Evolutionary conservation across 306 rosid genomes (phyloP).

Genomic region (Canavalia gladiata): DNA sequence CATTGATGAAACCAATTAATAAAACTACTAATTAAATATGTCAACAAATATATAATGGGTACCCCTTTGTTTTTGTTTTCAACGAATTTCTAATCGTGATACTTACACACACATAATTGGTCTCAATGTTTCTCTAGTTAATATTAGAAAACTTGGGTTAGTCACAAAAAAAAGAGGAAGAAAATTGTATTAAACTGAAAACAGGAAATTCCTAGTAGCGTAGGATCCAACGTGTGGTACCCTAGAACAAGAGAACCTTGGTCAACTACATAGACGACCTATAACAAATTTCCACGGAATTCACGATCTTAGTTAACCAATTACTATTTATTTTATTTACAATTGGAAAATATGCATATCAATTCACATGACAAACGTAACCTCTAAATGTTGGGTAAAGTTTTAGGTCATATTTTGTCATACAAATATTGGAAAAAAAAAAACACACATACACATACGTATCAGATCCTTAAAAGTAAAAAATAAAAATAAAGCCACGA

Average conservation of each 20-base stretch:
- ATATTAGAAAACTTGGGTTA: not conserved
- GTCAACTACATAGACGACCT: slow-evolving; percentile 42
- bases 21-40: slow-evolving; percentile 17
- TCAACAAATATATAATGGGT: not conserved
- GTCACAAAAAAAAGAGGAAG: not conserved
- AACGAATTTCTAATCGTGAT: not conserved
- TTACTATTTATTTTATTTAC: not conserved
- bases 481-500: not conserved
- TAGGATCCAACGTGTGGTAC: slow-evolving; percentile 50
- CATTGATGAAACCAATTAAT: slow-evolving; percentile 43
- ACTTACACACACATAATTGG: not conserved
- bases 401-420: not conserved
- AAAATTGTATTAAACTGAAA: not conserved
- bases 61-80: not conserved
- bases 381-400: not conserved
- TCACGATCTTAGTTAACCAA: not conserved
- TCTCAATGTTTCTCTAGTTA: not conserved
- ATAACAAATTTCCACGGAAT: slow-evolving; percentile 23
- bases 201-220: not conserved
- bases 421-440: not conserved
- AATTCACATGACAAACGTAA: not conserved
- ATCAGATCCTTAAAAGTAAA: not conserved
- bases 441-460: too few relatives aligned
- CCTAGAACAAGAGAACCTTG: slow-evolving; percentile 26
- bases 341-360: too few relatives aligned